Evolutionary conservation across 495 filamentous ascomycete species (phyloP), one percentile per base, ranked within the genome.

Genomic region (Lasiosphaeria miniovina): DNA sequence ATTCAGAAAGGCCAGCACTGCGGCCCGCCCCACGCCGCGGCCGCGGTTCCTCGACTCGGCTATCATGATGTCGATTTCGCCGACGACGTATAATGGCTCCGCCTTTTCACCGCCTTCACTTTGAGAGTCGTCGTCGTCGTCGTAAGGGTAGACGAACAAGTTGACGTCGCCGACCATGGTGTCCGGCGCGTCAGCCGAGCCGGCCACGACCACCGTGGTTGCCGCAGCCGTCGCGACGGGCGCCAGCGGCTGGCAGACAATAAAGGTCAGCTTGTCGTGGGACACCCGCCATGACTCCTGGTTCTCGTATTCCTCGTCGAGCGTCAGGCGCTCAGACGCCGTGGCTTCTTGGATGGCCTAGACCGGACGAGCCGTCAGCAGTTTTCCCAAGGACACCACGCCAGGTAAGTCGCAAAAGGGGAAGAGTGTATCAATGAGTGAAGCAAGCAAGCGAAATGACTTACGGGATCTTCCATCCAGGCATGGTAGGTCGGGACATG

Each of bases 51-150:
- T 51, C 17, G 77, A 75, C 11, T 75, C 71, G 2, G 92, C 92
- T 55, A 96, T 88, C 92, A 96, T 96, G 59, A 96, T 81, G 74
- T 96, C 91, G 46, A 96, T 69, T 61, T 96, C 92, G 17, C 89
- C 92, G 24, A 87, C 69, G 41, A 71, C 55, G 10, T 52, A 38
- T 15, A 35, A 36, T 9, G 15, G 43, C 11, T 12, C 34, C 15
- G 7, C 33, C 7, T 71, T 59, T 24, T 61, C 45, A 0, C 52
- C 53, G 11, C 45, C 66, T 4, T 67, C 70, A 6, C n/a, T n/a
- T n/a, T n/a, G n/a, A n/a, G n/a, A n/a, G n/a, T 69, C 62, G 0
- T 66, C 66, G 10, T 74, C 76, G 4, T 68, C 64, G n/a, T 78
- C 74, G 54, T 70, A 69, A 0, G 74, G 70, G 17, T 79, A 82